Conservation (phyloP, 352 stramenopile genomes). For the Lagenidium sp. region DNA sequence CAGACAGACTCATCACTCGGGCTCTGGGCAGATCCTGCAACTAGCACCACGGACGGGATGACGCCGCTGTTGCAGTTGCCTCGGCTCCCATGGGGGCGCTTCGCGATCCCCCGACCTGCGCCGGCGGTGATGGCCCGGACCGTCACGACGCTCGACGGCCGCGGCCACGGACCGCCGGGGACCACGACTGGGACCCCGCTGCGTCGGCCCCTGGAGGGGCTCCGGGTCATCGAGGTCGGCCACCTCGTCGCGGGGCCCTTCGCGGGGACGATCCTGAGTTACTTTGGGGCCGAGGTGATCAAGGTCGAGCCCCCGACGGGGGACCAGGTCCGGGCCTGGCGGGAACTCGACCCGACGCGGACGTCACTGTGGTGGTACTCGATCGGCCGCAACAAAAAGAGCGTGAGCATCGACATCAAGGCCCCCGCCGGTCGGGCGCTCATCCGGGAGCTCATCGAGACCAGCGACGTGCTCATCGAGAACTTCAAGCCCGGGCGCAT, state of each 20-base stretch:
- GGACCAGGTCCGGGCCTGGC: constrained; percentile 77
- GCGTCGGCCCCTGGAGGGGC: constrained; percentile 48
- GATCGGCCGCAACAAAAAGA: constrained; percentile 83
- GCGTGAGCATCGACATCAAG: constrained; percentile 76
- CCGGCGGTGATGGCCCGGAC: background rate
- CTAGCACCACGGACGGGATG: too few species aligned
- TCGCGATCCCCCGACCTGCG: too few species aligned
- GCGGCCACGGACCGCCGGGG: background rate
- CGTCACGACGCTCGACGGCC: background rate
- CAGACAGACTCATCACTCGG: too few species aligned
- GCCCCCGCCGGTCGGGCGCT: constrained; percentile 48
- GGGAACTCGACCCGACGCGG: constrained; percentile 53
- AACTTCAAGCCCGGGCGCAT: constrained; percentile 85
- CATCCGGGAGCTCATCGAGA: constrained; percentile 57
- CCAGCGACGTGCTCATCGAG: constrained; percentile 84
- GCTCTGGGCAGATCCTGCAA: too few species aligned
- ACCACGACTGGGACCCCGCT: background rate
- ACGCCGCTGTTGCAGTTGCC: too few species aligned
- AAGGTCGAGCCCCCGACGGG: constrained; percentile 83
- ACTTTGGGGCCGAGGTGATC: constrained; percentile 89
- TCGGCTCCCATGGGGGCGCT: too few species aligned
- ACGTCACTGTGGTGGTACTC: constrained; percentile 88
- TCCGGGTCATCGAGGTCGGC: constrained; percentile 72
- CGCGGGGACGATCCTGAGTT: constrained; percentile 75
- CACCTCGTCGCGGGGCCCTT: constrained; percentile 78